Evolutionary conservation across 495 filamentous ascomycete species (phyloP).

Genomic region (Aspergillus diversus): DNA sequence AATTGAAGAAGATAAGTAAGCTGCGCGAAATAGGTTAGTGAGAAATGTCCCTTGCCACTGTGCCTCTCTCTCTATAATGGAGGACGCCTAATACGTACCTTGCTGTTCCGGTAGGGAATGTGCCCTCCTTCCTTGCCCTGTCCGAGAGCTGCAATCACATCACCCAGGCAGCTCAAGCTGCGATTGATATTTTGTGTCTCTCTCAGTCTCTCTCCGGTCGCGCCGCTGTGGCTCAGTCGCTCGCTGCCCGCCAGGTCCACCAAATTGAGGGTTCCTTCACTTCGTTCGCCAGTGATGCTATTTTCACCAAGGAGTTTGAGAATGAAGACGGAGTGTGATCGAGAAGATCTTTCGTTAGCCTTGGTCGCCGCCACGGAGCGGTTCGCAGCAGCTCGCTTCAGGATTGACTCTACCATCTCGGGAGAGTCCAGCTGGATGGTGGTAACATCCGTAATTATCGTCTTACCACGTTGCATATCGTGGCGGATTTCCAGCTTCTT

Average conservation of each 20-base stretch:
- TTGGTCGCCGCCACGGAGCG: conserved; percentile 93
- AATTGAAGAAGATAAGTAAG: conserved; percentile 96
- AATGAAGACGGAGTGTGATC: conserved; percentile 96
- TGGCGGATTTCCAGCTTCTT: conserved; percentile 93
- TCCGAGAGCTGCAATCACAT: conserved; percentile 90
- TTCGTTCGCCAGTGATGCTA: conserved; percentile 76
- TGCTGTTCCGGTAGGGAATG: conserved; percentile 93
- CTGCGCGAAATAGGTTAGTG: conserved; percentile 41
- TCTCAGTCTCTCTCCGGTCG: conserved; percentile 81
- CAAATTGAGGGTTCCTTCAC: conserved; percentile 92
- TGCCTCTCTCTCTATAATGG: background rate
- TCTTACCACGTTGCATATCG: conserved; percentile 78
- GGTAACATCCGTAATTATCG: conserved; percentile 80
- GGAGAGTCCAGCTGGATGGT: conserved; percentile 78
- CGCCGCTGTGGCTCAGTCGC: conserved; percentile 80
- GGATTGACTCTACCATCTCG: conserved; percentile 75
- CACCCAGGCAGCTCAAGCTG: conserved; percentile 86
- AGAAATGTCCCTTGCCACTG: background rate
- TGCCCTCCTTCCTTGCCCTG: conserved; percentile 84
- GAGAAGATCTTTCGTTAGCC: conserved; percentile 91
- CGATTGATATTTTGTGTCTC: conserved; percentile 99
- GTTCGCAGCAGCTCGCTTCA: conserved; percentile 78
- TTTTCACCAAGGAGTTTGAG: conserved; percentile 85
- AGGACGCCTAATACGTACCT: conserved; percentile 55
- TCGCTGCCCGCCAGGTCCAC: conserved; percentile 96